Evolutionary conservation across 140 eudicot genomes (phyloP).

Genomic region (Bidens hawaiensis): DNA sequence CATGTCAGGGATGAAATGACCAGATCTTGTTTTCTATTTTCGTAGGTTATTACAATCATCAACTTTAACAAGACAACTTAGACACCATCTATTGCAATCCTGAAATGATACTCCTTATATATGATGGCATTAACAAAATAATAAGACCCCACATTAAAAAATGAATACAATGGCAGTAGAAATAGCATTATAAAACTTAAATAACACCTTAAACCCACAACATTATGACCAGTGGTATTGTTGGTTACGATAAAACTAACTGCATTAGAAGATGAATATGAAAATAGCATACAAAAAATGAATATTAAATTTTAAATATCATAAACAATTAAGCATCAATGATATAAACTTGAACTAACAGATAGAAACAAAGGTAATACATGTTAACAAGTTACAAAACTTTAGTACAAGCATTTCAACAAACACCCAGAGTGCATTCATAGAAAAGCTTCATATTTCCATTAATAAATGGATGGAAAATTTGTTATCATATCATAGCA

Average conservation of each 20-base stretch:
- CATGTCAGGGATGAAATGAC: not conserved
- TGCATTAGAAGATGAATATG: conserved; percentile 19
- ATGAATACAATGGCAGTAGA: not conserved
- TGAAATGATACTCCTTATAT: conserved; percentile 87
- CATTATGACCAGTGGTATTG: too few relatives aligned
- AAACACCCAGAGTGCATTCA: too few relatives aligned
- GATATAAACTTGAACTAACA: not conserved
- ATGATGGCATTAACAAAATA: conserved; percentile 25
- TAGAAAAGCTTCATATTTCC: conserved; percentile 1
- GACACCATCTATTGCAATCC: conserved; percentile 82
- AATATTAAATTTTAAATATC: not conserved
- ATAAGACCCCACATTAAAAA: not conserved
- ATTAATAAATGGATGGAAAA: too few relatives aligned
- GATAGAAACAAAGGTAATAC: not conserved
- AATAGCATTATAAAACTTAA: not conserved
- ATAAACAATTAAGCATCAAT: not conserved
- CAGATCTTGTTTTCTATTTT: conserved; percentile 59
- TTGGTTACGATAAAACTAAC: conserved; percentile 91
- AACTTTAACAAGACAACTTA: conserved; percentile 75
- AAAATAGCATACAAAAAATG: too few relatives aligned
- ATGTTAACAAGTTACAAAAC: not conserved
- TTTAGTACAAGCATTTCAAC: not conserved
- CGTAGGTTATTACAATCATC: conserved; percentile 66
- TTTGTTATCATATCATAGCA: conserved; percentile 50
- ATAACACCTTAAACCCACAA: conserved; percentile 70